Percentiles rank a stretch among this genome's conserved stretches.
Evolutionary conservation across 352 stramenopile genomes (phyloP).

Genomic region (Pythium brassicae): DNA sequence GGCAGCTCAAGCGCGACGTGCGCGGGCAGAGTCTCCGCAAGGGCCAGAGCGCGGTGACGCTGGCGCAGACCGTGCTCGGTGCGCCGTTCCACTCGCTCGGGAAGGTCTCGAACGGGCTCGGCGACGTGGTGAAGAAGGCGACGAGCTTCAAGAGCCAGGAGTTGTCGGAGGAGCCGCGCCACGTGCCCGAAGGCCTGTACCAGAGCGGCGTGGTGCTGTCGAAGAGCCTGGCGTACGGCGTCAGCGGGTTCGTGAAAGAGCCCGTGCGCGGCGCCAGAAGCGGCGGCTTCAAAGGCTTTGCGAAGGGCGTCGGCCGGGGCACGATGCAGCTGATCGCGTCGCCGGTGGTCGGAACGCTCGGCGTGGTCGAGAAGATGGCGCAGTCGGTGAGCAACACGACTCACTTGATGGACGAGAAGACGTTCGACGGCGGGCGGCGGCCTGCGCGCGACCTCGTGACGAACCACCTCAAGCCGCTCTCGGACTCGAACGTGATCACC

Average conservation of each 20-base stretch:
- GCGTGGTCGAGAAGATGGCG: conserved; percentile 79
- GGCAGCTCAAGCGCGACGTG: conserved; percentile 80
- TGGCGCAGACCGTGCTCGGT: conserved; percentile 79
- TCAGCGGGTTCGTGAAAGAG: conserved; percentile 79
- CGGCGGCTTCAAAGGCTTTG: conserved; percentile 76
- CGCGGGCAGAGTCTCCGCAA: conserved; percentile 73
- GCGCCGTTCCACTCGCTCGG: conserved; percentile 69
- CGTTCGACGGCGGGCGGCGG: conserved; percentile 69
- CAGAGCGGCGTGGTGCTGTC: conserved; percentile 72
- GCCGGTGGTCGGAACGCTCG: conserved; percentile 78
- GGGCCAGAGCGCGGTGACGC: conserved; percentile 73
- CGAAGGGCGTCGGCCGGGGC: conserved; percentile 72
- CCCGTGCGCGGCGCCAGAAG: conserved; percentile 71
- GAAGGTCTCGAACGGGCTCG: conserved; percentile 82
- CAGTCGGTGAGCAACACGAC: conserved; percentile 86
- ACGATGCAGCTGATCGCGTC: conserved; percentile 76
- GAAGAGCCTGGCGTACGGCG: conserved; percentile 74
- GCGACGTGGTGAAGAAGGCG: conserved; percentile 83
- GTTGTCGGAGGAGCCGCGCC: conserved; percentile 52
- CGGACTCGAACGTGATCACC: conserved; percentile 84
- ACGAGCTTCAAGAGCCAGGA: conserved; percentile 83
- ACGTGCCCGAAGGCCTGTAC: conserved; percentile 71
- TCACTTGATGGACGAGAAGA: conserved; percentile 79
- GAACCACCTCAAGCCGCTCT: conserved; percentile 61
- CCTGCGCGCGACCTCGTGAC: conserved; percentile 60